Percentiles rank a stretch among this genome's conserved stretches.
These are phyloP conservation scores for Tetracentron sinense DNA, from an alignment of 164 flowering plant genomes.

Conservation along the genomic window DNA sequence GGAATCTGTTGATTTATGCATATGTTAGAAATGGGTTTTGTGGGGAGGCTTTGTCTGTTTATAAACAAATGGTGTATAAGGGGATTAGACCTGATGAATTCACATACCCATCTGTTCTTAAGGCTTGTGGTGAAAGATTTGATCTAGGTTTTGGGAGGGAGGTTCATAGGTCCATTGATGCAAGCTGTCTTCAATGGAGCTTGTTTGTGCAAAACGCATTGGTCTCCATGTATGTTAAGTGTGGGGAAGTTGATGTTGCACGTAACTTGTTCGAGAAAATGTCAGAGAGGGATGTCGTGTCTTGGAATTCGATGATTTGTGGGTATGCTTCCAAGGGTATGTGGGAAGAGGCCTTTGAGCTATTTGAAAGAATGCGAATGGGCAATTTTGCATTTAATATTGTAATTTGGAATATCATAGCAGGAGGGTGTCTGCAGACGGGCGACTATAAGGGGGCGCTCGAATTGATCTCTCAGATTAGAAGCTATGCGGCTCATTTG, in stretches of 20 bases:
- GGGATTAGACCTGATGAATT: neutral
- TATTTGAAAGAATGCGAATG: neutral
- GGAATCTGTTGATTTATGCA: conserved; percentile 1
- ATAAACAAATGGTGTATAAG: neutral
- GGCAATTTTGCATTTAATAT: neutral
- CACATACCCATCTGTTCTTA: conserved; percentile 2
- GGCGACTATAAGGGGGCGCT: neutral
- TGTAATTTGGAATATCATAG: conserved; percentile 3
- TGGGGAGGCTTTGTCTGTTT: neutral
- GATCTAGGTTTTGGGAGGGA: conserved; percentile 5
- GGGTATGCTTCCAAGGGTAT: conserved; percentile 1
- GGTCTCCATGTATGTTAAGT: neutral
- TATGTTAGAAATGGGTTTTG: conserved; percentile 1
- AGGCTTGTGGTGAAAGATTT: conserved; percentile 1
- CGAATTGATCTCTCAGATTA: neutral
- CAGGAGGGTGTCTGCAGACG: neutral
- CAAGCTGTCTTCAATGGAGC: conserved; percentile 1
- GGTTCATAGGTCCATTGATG: conserved; percentile 4
- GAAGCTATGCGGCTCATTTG: neutral
- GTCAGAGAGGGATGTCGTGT: neutral
- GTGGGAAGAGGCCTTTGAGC: neutral
- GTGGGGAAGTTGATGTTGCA: neutral
- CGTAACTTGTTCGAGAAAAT: neutral
- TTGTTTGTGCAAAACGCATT: conserved; percentile 3
- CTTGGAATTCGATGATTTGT: conserved; percentile 1